Conservation (phyloP, 805 yeast genomes). For the Scheffersomyces spartinae region DNA sequence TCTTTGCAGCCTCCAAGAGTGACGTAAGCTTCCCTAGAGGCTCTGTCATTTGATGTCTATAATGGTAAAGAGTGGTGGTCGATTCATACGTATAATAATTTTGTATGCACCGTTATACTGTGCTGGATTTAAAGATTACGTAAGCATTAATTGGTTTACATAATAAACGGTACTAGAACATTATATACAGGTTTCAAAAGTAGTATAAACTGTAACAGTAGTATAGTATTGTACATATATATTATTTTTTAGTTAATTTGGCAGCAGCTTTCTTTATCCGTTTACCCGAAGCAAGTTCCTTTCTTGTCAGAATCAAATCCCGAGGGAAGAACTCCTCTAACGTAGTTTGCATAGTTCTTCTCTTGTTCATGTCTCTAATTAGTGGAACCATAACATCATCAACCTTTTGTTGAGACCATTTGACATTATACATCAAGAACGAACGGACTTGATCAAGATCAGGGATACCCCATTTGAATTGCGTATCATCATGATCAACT, state of each 20-base stretch:
- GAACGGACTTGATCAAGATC: constrained; percentile 68
- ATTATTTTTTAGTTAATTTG: constrained; percentile 27
- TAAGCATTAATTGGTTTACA: too few species aligned
- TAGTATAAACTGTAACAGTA: too few species aligned
- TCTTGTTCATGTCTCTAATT: constrained; percentile 62
- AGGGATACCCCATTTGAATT: constrained; percentile 85
- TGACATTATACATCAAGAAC: constrained; percentile 56
- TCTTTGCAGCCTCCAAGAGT: constrained; percentile 70
- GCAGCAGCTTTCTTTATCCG: constrained; percentile 48
- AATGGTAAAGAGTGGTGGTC: too few species aligned
- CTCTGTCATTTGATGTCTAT: constrained; percentile 30
- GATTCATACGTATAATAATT: too few species aligned
- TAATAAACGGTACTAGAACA: too few species aligned
- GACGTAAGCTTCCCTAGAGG: constrained; percentile 54
- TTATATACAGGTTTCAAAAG: too few species aligned
- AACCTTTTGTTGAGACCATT: constrained; percentile 68
- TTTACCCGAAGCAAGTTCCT: constrained; percentile 43
- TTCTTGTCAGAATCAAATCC: constrained; percentile 36
- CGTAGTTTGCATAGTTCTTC: constrained; percentile 45
- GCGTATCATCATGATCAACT: constrained; percentile 70
- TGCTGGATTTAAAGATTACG: too few species aligned
- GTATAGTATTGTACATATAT: too few species aligned
- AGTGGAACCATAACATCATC: constrained; percentile 83
- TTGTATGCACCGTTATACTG: too few species aligned
- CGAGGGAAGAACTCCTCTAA: constrained; percentile 60